Conservation (phyloP, 163 green algal genomes). For the Prototheca wickerhamii region DNA sequence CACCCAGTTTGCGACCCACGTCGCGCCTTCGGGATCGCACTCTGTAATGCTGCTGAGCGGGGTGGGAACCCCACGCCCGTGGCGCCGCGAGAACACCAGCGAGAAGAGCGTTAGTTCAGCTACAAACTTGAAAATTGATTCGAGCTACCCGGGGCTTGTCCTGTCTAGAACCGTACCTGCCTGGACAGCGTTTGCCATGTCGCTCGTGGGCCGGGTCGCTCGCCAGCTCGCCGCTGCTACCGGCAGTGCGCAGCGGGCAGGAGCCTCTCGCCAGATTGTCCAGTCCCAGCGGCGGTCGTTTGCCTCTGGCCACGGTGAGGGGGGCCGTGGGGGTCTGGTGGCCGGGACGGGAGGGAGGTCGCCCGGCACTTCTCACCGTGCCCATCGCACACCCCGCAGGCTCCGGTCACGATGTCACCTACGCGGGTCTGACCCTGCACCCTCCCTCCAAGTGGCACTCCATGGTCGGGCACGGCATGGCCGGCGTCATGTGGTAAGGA, state of each 20-base stretch:
- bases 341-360: too few relatives aligned
- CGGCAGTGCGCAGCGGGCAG: background rate
- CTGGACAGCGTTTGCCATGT: conserved; percentile 1
- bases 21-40: too few relatives aligned
- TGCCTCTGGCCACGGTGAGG: too few relatives aligned
- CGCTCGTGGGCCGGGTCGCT: conserved; percentile 6
- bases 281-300: conserved; percentile 13
- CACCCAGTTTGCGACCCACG: too few relatives aligned
- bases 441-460: conserved; percentile 36
- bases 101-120: too few relatives aligned
- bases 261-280: background rate
- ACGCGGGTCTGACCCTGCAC: conserved; percentile 50
- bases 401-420: conserved; percentile 29
- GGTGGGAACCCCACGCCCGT: too few relatives aligned
- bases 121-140: too few relatives aligned
- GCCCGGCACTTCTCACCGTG: background rate
- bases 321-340: too few relatives aligned
- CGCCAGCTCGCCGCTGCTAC: background rate
- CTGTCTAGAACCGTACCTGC: background rate
- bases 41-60: too few relatives aligned
- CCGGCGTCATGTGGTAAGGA: conserved; percentile 48
- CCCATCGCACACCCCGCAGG: background rate
- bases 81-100: too few relatives aligned
- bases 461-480: conserved; percentile 30
- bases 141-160: too few relatives aligned